Base-by-base conservation (phyloP, 2,329 filamentous ascomycete species). In the Aspergillus sp. region DNA sequence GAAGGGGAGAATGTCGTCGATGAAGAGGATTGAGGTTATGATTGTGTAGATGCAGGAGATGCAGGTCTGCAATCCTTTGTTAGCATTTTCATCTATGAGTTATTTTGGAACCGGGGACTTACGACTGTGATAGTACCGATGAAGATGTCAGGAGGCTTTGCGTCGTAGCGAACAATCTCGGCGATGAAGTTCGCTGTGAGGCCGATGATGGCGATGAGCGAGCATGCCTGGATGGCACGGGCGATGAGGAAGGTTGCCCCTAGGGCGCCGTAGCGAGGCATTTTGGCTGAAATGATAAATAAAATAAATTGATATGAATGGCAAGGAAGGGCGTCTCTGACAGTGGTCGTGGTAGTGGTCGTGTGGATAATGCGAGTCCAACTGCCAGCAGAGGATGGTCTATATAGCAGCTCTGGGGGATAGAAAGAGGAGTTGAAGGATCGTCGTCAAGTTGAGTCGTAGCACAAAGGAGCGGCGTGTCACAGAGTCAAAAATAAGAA, bases 151-250 rank as follows among this genome's bases (percentile, higher is more conserved):
- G 91, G 90, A 0, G 89, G 86, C 30, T 83, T 80, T 55, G 87
- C 83, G 61, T 87, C 82, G 20, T 81, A 83, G 44, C 80, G 78
- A 45, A 91, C 85, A 71, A 96, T 91, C 66, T 90, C 83, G 22
- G 86, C 82, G 68, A 96, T 87, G 75, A 96, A 96, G 75, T 93
- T 91, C 68, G 89, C 85, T 0, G 86, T 86, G 73, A 96, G 85
- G 46, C 91, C 91, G 63, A 96, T 88, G 64, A 95, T 86, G 58
- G 87, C 80, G 57, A 95, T 80, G 70, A 96, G 87, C 24, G 85
- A 85, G 61, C 89, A 76, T 59, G 85, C 82, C 72, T 96, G 87
- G 64, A 93, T 81, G 57, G 83, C 81, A 48, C 93, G 88, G 64
- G 89, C 84, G 64, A 86, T 79, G 58, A 90, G 86, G 78, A 96